A percentile compares a stretch with the other conserved stretches of the same genome.
These are phyloP conservation scores for Hura crepitans DNA, from an alignment of 441 rosid species.

Conservation along the genomic window DNA sequence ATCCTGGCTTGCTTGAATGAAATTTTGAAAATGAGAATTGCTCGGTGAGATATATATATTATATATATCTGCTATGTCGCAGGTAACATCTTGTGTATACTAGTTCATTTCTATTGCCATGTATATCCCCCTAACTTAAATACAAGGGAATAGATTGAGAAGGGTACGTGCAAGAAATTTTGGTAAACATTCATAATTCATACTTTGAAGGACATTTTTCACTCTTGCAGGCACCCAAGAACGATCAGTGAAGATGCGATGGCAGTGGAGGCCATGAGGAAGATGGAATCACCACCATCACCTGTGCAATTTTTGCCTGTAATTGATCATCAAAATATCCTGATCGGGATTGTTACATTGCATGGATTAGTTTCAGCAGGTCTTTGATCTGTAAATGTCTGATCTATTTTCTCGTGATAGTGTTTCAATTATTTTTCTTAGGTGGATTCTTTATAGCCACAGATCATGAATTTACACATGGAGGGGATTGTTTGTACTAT, in stretches of 20 bases:
- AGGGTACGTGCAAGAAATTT: not conserved
- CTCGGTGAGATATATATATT: not conserved
- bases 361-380: conserved; percentile 94
- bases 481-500: not conserved
- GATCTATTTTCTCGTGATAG: not conserved
- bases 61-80: not conserved
- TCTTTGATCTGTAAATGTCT: conserved; percentile 37
- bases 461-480: not conserved
- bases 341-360: conserved; percentile 84
- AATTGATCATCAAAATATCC: conserved; percentile 43
- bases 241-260: conserved; percentile 71
- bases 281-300: conserved; percentile 94
- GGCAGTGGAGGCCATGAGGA: conserved; percentile 97
- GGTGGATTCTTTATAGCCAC: conserved; percentile 2
- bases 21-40: not conserved
- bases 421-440: not conserved
- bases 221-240: conserved; percentile 68
- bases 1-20: not conserved
- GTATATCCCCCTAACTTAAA: not conserved
- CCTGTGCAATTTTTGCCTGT: conserved; percentile 91
- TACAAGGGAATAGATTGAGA: not conserved
- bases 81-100: not conserved
- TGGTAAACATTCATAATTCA: not conserved
- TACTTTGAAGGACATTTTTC: not conserved
- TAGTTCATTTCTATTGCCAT: not conserved